Percentiles rank a stretch among this genome's conserved stretches.
Evolutionary conservation across 129 eudicot species (phyloP).

Genomic region (Deinandra increscens): DNA sequence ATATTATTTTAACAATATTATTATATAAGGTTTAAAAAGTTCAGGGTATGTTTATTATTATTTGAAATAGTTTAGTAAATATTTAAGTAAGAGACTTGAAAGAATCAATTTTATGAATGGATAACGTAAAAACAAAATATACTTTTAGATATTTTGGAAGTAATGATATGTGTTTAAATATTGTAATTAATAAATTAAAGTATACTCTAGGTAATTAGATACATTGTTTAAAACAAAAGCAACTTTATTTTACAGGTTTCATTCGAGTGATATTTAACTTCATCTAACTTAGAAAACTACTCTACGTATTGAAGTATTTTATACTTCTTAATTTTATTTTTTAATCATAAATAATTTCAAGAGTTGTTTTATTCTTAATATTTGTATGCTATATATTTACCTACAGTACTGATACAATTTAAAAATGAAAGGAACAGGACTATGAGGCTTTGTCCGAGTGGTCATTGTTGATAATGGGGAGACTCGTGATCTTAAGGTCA

Average conservation of each 20-base stretch:
- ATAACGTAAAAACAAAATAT: constrained; percentile 9
- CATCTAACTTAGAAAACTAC: constrained; percentile 9
- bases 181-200: neutral
- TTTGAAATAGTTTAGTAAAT: neutral
- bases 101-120: neutral
- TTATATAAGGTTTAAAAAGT: too few relatives aligned
- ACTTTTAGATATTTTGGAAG: constrained; percentile 1
- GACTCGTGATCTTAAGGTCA: too few relatives aligned
- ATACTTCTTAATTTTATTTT: neutral
- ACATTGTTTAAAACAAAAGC: too few relatives aligned
- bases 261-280: constrained; percentile 11
- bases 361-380: neutral
- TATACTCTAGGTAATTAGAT: too few relatives aligned
- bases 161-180: constrained; percentile 1
- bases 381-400: too few relatives aligned
- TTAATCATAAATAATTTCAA: neutral
- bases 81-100: neutral
- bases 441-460: too few relatives aligned
- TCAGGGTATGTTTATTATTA: too few relatives aligned
- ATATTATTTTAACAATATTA: too few relatives aligned
- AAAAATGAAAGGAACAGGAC: too few relatives aligned
- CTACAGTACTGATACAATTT: too few relatives aligned
- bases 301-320: neutral
- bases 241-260: constrained; percentile 2
- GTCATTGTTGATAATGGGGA: too few relatives aligned